These are phyloP conservation scores for Acacia melanoxylon DNA, from an alignment of 306 rosid species.

Conservation along the genomic window DNA sequence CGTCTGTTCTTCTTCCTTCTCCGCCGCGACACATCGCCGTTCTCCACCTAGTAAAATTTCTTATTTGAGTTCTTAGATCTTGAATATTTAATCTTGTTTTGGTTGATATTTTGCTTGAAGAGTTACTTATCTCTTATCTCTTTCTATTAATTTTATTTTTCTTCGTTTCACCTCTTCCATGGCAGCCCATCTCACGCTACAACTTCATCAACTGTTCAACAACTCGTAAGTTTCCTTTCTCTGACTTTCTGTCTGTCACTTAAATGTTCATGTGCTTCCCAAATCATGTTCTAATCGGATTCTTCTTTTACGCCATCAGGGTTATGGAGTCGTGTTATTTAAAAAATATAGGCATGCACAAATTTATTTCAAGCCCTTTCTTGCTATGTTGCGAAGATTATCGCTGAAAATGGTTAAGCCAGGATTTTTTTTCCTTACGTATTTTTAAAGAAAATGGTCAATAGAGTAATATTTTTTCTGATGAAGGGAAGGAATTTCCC, in stretches of 20 bases:
- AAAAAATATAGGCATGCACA: neutral
- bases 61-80: no score
- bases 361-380: neutral
- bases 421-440: neutral
- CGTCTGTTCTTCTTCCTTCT: no score
- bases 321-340: neutral
- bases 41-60: no score
- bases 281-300: neutral
- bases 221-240: slow-evolving; percentile 50
- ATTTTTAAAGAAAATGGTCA: neutral
- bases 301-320: neutral
- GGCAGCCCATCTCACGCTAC: slow-evolving; percentile 53
- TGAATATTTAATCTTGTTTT: no score
- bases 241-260: slow-evolving; percentile 23
- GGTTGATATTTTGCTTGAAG: no score
- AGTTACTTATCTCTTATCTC: no score
- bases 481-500: neutral
- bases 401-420: neutral
- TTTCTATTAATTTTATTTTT: no score
- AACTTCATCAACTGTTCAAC: slow-evolving; percentile 37
- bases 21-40: no score
- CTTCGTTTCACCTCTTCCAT: slow-evolving; percentile 37
- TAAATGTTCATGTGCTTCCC: neutral
- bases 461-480: neutral
- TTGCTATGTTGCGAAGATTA: neutral